Evolutionary conservation across 2,329 filamentous ascomycete species (phyloP).

Genomic region (Aspergillus sp.): DNA sequence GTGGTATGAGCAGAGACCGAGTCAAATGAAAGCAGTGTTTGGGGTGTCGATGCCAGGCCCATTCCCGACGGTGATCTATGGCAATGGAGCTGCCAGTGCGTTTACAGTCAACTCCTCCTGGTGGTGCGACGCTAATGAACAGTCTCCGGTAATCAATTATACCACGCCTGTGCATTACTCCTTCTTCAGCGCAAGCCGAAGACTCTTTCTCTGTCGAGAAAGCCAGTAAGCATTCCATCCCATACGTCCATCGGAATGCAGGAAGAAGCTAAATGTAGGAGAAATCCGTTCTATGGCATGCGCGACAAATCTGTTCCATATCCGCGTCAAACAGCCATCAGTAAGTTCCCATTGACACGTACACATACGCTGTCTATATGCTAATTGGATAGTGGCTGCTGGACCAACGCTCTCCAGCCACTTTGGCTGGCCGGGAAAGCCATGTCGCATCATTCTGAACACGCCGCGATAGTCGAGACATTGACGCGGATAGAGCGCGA

Average conservation of each 20-base stretch:
- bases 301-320: constrained; percentile 41
- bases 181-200: constrained; percentile 26
- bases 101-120: not conserved
- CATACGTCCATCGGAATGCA: not conserved
- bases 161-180: constrained; percentile 23
- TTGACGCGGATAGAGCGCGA: constrained; percentile 45
- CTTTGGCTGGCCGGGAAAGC: constrained; percentile 41
- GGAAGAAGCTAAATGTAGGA: constrained; percentile 1
- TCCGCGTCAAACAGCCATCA: constrained; percentile 39
- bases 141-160: constrained; percentile 30
- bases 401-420: constrained; percentile 42
- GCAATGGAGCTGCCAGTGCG: constrained; percentile 21
- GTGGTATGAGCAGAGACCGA: constrained; percentile 31
- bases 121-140: not conserved
- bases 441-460: constrained; percentile 40
- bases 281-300: constrained; percentile 42
- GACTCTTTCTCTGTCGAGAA: constrained; percentile 12
- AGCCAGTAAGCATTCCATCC: constrained; percentile 13
- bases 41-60: constrained; percentile 14
- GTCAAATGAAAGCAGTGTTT: constrained; percentile 20
- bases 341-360: constrained; percentile 7
- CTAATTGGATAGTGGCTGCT: constrained; percentile 25
- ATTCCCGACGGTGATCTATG: constrained; percentile 21
- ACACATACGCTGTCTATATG: not conserved
- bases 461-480: constrained; percentile 40